phyloP scores from a whole-genome alignment of 768 basidiomycete species.

The Gloeopeniophorella convolvens region DNA sequence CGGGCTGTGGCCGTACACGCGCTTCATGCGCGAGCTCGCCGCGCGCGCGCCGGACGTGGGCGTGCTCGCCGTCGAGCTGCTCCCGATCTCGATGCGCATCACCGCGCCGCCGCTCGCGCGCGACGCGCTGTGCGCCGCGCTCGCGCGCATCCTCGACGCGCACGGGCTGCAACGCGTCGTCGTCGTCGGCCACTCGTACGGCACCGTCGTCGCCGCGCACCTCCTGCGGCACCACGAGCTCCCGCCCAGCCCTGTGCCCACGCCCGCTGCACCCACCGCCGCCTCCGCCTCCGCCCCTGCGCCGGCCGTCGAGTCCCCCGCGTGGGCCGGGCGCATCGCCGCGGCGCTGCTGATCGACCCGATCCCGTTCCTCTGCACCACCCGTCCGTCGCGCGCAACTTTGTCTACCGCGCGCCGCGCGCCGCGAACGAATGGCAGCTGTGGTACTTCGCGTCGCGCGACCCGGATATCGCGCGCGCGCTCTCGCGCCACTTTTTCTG shows the following conservation, averaged over 20 bases:
- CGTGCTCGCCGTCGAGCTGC: slow-evolving; percentile 53
- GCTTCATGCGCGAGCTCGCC: slow-evolving; percentile 44
- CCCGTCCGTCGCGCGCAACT: slow-evolving; percentile 57
- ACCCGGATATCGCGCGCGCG: slow-evolving; percentile 54
- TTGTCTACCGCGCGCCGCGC: slow-evolving; percentile 51
- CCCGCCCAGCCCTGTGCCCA: too few species aligned
- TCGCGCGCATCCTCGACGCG: slow-evolving; percentile 40
- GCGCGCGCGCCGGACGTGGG: slow-evolving; percentile 43
- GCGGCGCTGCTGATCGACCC: slow-evolving; percentile 54
- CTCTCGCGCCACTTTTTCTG: slow-evolving; percentile 61
- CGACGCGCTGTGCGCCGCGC: slow-evolving; percentile 34
- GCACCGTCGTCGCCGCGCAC: slow-evolving; percentile 51
- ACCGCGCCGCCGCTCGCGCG: slow-evolving; percentile 43
- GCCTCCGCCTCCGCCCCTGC: too few species aligned
- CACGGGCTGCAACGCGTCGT: slow-evolving; percentile 36
- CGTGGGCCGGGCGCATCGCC: slow-evolving; percentile 31
- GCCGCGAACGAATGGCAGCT: slow-evolving; percentile 55
- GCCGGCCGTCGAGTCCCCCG: slow-evolving; percentile 3
- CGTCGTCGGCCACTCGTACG: slow-evolving; percentile 54
- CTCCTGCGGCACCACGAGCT: slow-evolving; percentile 36
- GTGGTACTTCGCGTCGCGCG: slow-evolving; percentile 62
- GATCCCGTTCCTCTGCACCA: slow-evolving; percentile 59
- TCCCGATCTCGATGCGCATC: slow-evolving; percentile 56
- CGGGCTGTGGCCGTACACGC: slow-evolving; percentile 51
- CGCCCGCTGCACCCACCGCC: too few species aligned